phyloP scores from a whole-genome alignment of 306 rosid genomes.

The Crotalaria pallida region DNA sequence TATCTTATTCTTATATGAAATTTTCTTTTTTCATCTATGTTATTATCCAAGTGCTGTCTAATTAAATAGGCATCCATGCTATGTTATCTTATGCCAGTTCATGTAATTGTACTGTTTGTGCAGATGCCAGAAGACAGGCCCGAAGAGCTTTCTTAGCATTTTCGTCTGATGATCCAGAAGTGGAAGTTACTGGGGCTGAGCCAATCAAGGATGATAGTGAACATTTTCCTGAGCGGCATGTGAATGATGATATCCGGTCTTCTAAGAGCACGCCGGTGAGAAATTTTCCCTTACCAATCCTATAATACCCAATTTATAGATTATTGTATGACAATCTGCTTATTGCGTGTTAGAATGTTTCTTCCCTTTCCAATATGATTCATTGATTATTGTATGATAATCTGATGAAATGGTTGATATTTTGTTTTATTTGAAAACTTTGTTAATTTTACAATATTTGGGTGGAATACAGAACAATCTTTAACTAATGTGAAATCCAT shows the following conservation, averaged over 20 bases:
- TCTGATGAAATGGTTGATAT: neutral
- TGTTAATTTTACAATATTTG: neutral
- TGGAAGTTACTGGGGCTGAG: slow-evolving; percentile 36
- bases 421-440: neutral
- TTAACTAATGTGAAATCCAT: neutral
- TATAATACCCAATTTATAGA: neutral
- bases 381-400: too few species aligned
- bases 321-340: slow-evolving; percentile 14
- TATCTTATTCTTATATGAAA: neutral
- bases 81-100: neutral
- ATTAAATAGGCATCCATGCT: slow-evolving; percentile 11
- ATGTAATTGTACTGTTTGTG: slow-evolving; percentile 19
- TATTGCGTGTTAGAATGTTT: neutral
- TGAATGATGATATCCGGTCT: slow-evolving; percentile 43
- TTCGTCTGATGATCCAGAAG: slow-evolving; percentile 53
- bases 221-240: slow-evolving; percentile 37
- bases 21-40: slow-evolving; percentile 6
- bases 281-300: slow-evolving; percentile 8
- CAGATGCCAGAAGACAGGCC: slow-evolving; percentile 89
- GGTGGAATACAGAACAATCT: neutral
- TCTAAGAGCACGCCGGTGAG: slow-evolving; percentile 78
- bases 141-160: slow-evolving; percentile 89
- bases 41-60: slow-evolving; percentile 14
- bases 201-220: slow-evolving; percentile 31
- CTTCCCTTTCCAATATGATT: neutral